Conservation (phyloP, 2,329 filamentous ascomycete species). For the Aureobasidium sp. region DNA sequence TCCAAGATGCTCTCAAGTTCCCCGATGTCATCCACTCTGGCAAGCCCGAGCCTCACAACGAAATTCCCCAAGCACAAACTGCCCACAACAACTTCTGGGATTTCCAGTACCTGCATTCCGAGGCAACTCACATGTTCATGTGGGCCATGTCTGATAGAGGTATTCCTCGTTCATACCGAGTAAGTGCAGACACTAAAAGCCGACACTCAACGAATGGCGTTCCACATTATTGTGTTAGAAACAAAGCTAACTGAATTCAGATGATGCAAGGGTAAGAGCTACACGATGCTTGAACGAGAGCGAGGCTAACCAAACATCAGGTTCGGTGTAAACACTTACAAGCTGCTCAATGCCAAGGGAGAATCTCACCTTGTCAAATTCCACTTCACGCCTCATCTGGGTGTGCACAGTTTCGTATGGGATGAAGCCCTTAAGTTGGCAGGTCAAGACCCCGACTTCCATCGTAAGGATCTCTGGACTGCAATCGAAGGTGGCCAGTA, state of each 20-base stretch:
- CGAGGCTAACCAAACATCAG: background rate
- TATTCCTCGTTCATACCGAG: conserved; percentile 63
- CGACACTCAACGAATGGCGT: too few relatives aligned
- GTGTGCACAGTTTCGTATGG: conserved; percentile 69
- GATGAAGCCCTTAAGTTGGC: conserved; percentile 69
- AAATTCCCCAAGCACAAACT: conserved; percentile 50
- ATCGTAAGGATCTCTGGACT: conserved; percentile 66
- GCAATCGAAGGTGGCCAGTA: conserved; percentile 64
- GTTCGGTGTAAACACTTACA: conserved; percentile 71
- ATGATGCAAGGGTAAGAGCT: conserved; percentile 72
- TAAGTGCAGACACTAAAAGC: background rate
- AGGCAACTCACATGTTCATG: conserved; percentile 71
- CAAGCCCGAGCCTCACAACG: conserved; percentile 63
- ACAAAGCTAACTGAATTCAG: background rate
- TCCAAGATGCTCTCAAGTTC: conserved; percentile 68
- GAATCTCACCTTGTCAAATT: conserved; percentile 71
- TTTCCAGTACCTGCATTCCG: conserved; percentile 57
- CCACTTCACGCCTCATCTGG: conserved; percentile 64
- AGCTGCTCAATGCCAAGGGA: conserved; percentile 58
- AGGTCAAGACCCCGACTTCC: conserved; percentile 72
- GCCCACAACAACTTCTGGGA: conserved; percentile 64
- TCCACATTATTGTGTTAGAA: background rate
- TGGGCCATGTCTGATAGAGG: conserved; percentile 70
- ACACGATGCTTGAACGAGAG: background rate
- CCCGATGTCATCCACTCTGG: conserved; percentile 55